Base-by-base conservation (phyloP, 306 rosid genomes). In the Dalbergia oliveri region DNA sequence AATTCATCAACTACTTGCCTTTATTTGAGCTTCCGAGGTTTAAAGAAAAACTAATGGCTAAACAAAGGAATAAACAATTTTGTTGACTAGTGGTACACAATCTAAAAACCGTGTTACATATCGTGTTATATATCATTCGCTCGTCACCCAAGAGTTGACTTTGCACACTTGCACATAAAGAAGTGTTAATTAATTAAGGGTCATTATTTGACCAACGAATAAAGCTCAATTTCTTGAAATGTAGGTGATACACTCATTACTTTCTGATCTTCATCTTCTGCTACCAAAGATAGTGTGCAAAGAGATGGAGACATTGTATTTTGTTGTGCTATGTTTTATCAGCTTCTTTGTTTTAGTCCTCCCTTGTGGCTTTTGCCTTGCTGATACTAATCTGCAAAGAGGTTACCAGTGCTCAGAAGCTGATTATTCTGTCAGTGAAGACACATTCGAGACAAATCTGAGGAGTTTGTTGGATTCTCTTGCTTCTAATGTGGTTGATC, bases 141-240 rank as follows among this genome's bases (percentile, higher is more conserved):
- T 65, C 72, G 69, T 83, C 83, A 67, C 81, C 74, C 69, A 60
- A 73, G 78, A 84, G 87, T 74, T 84, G 87, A 84, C 84, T 78
- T 84, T 41, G 81, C 63, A 73, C 68, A 84, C 69, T 79, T 73
- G 81, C 73, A 21, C 34, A 16, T 53, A 63, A 71, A 76, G 7
- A 61, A 33, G 18, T 51, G 34, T 66, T 12, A 71, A 33, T 26
- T 57, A 47, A 57, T 16, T 71, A 16, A 15, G 54, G 45, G 33
- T 47, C 80, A 78, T 34, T 56, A 72, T 66, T 65, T 57, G 44
- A 49, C 47, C 47, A 70, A 57, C 16, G 0, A 21, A 63, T 62
- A 62, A 19, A 21, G 4, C 39, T 53, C 34, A 65, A 23, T 66
- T 53, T 16, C 23, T 15, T 65, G 57, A 6, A 67, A 13, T 21